A percentile compares a stretch with the other conserved stretches of the same genome.
Conservation (phyloP, 805 yeast species). For the Jamesozyma gamospora region DNA sequence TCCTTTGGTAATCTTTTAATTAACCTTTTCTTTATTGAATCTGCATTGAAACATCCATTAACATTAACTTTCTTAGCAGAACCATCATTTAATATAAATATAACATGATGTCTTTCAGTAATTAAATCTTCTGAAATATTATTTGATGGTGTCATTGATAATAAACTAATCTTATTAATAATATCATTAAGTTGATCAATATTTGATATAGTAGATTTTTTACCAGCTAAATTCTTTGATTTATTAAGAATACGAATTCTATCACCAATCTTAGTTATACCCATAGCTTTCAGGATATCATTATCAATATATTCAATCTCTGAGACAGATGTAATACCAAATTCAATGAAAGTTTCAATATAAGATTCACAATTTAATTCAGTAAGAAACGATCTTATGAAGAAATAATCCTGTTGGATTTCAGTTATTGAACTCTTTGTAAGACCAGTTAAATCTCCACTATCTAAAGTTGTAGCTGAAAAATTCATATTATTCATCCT, state of each 20-base stretch:
- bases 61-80: constrained; percentile 57
- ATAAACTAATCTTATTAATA: constrained; percentile 16
- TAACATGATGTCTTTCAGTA: constrained; percentile 38
- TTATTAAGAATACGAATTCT: constrained; percentile 58
- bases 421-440: no score
- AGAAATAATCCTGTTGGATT: constrained; percentile 1
- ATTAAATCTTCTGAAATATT: constrained; percentile 20
- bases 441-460: no score
- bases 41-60: constrained; percentile 72
- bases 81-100: constrained; percentile 70
- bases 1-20: constrained; percentile 40
- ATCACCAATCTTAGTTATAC: constrained; percentile 74
- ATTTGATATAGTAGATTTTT: constrained; percentile 6
- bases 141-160: constrained; percentile 6
- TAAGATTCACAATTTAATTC: constrained; percentile 19
- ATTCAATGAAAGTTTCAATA: constrained; percentile 13
- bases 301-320: constrained; percentile 38
- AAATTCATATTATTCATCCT: no score
- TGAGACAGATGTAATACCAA: constrained; percentile 15
- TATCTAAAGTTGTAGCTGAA: no score
- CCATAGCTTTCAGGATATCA: constrained; percentile 58
- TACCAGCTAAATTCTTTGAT: constrained; percentile 34
- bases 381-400: constrained; percentile 15
- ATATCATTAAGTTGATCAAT: constrained; percentile 13
- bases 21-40: constrained; percentile 61